Evolutionary conservation across 768 basidiomycete genomes (phyloP).

Genomic region (Kondoa malvinella): DNA sequence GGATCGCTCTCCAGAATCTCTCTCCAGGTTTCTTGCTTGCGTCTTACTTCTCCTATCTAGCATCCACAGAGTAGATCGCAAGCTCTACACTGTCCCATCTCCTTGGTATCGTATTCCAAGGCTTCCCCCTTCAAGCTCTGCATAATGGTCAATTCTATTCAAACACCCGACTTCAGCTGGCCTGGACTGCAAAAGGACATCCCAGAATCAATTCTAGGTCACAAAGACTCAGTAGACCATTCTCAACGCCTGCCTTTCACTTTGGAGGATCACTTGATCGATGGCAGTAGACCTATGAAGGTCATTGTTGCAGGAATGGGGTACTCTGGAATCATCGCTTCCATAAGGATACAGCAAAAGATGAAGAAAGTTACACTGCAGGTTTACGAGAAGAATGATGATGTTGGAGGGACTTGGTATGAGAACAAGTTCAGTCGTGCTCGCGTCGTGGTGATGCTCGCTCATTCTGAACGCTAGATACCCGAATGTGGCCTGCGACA

Average conservation of each 20-base stretch:
- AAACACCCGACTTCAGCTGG: no score
- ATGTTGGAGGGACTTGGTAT: neutral
- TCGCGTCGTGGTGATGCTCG: neutral
- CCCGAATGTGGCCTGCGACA: constrained; percentile 1
- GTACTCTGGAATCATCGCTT: neutral
- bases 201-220: no score
- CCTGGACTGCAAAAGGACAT: no score
- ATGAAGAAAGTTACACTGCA: neutral
- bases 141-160: no score
- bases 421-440: neutral
- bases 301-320: neutral
- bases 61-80: no score
- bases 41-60: no score
- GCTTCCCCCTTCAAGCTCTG: no score
- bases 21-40: no score
- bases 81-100: no score
- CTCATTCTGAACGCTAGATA: neutral
- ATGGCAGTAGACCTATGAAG: neutral
- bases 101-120: no score
- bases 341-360: neutral
- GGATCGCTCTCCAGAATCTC: no score
- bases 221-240: no score
- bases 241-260: neutral
- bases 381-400: constrained; percentile 3
- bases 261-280: neutral